These are phyloP conservation scores for Didymella exigua DNA, from an alignment of 2,329 filamentous ascomycete genomes.

Conservation along the genomic window DNA sequence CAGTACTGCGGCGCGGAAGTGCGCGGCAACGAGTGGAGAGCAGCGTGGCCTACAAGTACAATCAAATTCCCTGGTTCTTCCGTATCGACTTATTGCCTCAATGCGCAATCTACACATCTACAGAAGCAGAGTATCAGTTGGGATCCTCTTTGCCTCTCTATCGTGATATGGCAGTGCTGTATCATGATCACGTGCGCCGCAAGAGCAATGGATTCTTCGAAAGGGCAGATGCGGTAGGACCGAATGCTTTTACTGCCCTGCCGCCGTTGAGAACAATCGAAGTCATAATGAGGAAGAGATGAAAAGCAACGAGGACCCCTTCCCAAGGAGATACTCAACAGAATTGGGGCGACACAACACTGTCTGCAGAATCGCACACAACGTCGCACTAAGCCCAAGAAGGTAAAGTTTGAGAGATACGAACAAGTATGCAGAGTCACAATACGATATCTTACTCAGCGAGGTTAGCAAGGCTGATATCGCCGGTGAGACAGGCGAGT, in stretches of 20 bases:
- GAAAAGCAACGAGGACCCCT: background rate
- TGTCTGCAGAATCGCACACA: background rate
- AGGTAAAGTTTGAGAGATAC: background rate
- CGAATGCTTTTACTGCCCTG: background rate
- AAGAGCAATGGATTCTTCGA: too few relatives aligned
- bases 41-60: constrained; percentile 9
- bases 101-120: background rate
- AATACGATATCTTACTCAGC: too few relatives aligned
- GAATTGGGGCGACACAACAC: background rate
- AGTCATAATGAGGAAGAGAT: background rate
- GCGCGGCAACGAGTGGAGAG: constrained; percentile 12
- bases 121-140: too few relatives aligned
- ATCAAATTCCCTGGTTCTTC: background rate
- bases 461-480: background rate
- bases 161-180: too few relatives aligned
- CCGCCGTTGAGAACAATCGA: background rate
- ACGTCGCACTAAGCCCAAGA: background rate
- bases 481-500: background rate
- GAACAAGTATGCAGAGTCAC: too few relatives aligned
- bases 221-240: too few relatives aligned
- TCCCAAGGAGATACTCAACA: background rate
- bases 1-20: background rate
- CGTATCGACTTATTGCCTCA: background rate
- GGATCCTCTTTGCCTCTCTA: background rate
- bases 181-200: background rate